phyloP scores from a whole-genome alignment of 495 filamentous ascomycete species.

The Trichoderma parareesei region DNA sequence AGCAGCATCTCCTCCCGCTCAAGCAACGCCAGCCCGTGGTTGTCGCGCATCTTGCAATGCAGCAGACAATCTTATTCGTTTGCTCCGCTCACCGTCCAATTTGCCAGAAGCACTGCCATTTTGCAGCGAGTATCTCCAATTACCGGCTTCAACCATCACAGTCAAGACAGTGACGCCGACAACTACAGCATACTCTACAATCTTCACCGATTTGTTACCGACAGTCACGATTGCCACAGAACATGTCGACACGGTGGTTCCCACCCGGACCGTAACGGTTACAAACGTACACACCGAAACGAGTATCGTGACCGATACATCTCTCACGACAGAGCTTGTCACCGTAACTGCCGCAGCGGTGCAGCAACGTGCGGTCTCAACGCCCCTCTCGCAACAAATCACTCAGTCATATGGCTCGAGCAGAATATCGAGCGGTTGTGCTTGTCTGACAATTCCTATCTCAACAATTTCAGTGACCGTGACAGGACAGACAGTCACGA shows the following conservation, averaged over 20 bases:
- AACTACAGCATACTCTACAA: slow-evolving; percentile 1
- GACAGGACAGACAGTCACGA: neutral
- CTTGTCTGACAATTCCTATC: neutral
- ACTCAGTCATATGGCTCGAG: neutral
- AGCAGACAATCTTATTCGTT: neutral
- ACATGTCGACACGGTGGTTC: neutral
- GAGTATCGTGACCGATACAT: neutral
- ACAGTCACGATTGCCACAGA: neutral
- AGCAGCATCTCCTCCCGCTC: neutral
- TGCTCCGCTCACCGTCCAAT: neutral
- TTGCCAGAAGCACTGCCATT: neutral
- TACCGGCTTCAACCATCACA: neutral
- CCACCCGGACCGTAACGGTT: neutral
- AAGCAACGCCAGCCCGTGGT: neutral
- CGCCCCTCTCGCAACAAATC: neutral
- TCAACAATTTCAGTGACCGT: neutral
- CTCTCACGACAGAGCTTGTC: neutral
- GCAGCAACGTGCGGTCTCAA: neutral
- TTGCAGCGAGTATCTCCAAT: neutral
- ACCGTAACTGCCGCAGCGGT: neutral
- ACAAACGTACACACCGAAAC: slow-evolving; percentile 7
- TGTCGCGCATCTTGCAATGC: neutral
- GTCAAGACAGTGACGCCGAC: neutral
- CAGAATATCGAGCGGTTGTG: neutral
- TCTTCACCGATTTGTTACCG: neutral